Evolutionary conservation across 1,284 basidiomycete species (phyloP), one percentile per base, ranked within the genome.

Genomic region (Kalmanozyma brasiliensis): DNA sequence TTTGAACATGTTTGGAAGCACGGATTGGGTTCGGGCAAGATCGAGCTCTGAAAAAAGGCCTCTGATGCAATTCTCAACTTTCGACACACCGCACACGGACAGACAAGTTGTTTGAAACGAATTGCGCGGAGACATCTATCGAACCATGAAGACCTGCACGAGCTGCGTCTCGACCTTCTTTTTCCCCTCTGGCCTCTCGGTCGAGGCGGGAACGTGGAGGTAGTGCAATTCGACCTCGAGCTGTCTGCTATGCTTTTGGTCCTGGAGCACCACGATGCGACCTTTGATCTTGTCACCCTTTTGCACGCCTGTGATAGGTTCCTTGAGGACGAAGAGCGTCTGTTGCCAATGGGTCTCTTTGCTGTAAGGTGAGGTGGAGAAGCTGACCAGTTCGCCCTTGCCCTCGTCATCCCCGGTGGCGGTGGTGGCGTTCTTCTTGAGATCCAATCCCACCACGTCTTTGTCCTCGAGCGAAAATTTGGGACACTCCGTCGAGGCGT

Each of bases 281-380:
- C 95, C 95, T 8, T 85, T 82, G 29, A 98, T 88, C n/a, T 86
- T 81, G 1, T 90, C 92, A 64, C 93, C 93, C 82, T 90, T 87
- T 8, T 86, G 84, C 0, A 91, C 89, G 22, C 83, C 78, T 1
- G 23, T 37, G 60, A 98, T 87, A 0, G 93, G 91, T 48, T 93
- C 88, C 52, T 88, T 87, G 64, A 98, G 85, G 67, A 98, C 84
- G 83, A 98, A 96, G 11, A 94, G 78, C 0, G 94, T 94, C 81
- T 98, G 95, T 82, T 95, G 95, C 95, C 95, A 98, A 82, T 98
- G 95, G n/a, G 95, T 98, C 20, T 91, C 89, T 44, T 89, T 88
- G 65, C 91, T 92, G 74, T 84, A 64, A 5, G 95, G 93, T 0
- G 93, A 92, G 0, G 95, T 98, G 66, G 93, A 95, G 83, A 98